Conservation (phyloP, 2,329 filamentous ascomycete genomes). For the Zymoseptoria crescenta region DNA sequence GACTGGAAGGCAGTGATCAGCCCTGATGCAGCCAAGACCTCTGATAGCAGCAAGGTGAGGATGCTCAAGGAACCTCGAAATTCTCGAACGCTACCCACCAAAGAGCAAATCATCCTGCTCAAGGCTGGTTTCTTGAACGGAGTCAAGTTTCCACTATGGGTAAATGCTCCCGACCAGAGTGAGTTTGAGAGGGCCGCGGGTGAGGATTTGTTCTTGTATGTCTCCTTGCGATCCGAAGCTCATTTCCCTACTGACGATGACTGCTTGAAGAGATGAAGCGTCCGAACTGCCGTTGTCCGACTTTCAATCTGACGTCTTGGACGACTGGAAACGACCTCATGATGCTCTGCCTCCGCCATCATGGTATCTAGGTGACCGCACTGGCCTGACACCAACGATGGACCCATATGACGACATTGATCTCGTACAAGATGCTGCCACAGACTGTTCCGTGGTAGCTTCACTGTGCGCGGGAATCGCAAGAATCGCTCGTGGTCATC, state of each 20-base stretch:
- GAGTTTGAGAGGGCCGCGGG: constrained; percentile 53
- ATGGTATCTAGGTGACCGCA: constrained; percentile 27
- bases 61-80: constrained; percentile 44
- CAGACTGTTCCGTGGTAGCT: constrained; percentile 94
- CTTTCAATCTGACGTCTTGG: constrained; percentile 67
- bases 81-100: constrained; percentile 57
- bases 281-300: constrained; percentile 64
- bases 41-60: constrained; percentile 20
- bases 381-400: constrained; percentile 46
- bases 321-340: constrained; percentile 70
- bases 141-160: constrained; percentile 79
- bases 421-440: constrained; percentile 89
- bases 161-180: constrained; percentile 48
- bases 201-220: constrained; percentile 57
- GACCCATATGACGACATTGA: constrained; percentile 56
- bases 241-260: constrained; percentile 8
- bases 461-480: constrained; percentile 79
- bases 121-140: constrained; percentile 75
- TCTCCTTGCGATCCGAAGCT: constrained; percentile 15
- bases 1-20: constrained; percentile 21
- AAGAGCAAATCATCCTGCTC: constrained; percentile 68
- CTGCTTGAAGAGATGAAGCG: constrained; percentile 50
- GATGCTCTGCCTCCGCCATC: constrained; percentile 53
- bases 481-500: constrained; percentile 59
- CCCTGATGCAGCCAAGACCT: neutral